Evolutionary conservation across 2,329 filamentous ascomycete genomes (phyloP).

Genomic region (Colletotrichum melonis): DNA sequence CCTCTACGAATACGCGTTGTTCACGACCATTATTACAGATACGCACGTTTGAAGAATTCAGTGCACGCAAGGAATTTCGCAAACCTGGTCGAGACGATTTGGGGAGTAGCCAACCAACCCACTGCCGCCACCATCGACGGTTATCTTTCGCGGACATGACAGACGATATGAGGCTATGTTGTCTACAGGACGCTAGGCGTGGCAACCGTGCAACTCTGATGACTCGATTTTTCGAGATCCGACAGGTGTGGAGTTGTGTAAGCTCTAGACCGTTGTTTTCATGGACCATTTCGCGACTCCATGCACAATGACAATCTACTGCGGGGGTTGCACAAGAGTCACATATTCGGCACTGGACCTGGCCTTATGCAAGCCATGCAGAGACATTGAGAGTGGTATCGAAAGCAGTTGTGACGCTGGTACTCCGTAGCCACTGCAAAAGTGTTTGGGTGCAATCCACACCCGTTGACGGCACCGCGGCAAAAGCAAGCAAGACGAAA

Average conservation of each 20-base stretch:
- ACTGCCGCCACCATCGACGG: background rate
- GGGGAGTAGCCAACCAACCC: background rate
- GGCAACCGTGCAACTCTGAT: background rate
- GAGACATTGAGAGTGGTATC: background rate
- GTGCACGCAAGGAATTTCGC: conserved; percentile 15
- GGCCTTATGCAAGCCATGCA: conserved; percentile 21
- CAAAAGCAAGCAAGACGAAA: conserved; percentile 16
- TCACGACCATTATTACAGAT: background rate
- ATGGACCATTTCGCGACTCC: background rate
- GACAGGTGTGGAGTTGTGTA: background rate
- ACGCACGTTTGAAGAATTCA: background rate
- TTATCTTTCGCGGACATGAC: background rate
- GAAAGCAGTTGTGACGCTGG: background rate
- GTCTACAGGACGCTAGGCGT: background rate
- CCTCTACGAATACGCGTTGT: background rate
- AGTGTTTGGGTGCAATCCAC: conserved; percentile 1
- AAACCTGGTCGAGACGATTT: background rate
- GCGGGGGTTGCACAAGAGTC: conserved; percentile 8
- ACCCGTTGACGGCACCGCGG: conserved; percentile 1
- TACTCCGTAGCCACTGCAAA: conserved; percentile 1
- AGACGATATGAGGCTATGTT: background rate
- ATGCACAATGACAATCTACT: background rate
- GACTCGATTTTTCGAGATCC: background rate
- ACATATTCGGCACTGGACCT: background rate
- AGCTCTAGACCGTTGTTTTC: background rate